Evolutionary conservation across 2,329 filamentous ascomycete species (phyloP).

Genomic region (Hypoxylon sp.): DNA sequence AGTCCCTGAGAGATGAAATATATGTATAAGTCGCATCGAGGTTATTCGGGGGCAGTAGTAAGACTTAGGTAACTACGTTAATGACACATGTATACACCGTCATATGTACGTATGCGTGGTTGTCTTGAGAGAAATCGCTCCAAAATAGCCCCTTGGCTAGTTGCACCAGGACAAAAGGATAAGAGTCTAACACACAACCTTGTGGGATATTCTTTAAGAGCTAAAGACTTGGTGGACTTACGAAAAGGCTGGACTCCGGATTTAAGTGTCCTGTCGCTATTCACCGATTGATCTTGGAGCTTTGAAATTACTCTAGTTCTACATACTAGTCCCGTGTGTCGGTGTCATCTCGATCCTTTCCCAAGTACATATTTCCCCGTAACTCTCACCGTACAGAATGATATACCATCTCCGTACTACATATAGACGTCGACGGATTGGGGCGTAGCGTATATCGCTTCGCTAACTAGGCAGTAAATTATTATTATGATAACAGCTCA

Average conservation of each 20-base stretch:
- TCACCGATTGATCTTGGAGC: not conserved
- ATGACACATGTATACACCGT: not conserved
- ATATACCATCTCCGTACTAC: not conserved
- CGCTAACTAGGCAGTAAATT: not conserved
- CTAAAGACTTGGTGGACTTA: not conserved
- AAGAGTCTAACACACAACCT: not conserved
- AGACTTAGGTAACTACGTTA: not conserved
- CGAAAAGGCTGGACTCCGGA: not conserved
- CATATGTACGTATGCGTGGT: not conserved
- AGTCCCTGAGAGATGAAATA: not conserved
- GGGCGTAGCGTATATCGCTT: not conserved
- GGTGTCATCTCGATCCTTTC: not conserved
- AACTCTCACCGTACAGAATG: no score
- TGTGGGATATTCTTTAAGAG: not conserved
- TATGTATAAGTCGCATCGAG: not conserved
- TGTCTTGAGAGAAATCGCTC: not conserved
- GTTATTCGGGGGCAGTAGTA: not conserved
- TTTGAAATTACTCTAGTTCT: not conserved
- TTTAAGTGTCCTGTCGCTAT: not conserved
- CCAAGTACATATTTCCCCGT: not conserved
- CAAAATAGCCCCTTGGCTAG: not conserved
- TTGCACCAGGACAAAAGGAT: not conserved
- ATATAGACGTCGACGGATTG: not conserved
- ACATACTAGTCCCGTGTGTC: not conserved
- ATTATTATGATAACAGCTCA: not conserved